Evolutionary conservation across 2,329 filamentous ascomycete species (phyloP).

Genomic region (Fusarium penzigii): DNA sequence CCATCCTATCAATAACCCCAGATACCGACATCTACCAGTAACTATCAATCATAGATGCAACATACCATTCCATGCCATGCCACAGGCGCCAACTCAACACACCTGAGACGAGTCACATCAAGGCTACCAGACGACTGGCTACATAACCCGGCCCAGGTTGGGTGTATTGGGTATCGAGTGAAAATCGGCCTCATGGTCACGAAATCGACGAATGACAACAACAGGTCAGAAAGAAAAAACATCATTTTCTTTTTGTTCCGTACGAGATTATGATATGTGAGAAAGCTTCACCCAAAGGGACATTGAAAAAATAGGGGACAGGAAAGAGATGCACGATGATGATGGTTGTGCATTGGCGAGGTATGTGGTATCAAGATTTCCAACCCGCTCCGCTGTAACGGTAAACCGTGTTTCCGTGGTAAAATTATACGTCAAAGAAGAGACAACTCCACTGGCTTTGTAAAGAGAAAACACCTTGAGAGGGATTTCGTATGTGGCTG

Average conservation of each 20-base stretch:
- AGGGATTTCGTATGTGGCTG: no score
- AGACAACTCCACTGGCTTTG: no score
- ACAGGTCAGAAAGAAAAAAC: no score
- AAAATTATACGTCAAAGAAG: not conserved
- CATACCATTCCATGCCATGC: not conserved
- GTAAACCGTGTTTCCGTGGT: not conserved
- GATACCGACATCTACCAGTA: no score
- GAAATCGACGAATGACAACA: not conserved
- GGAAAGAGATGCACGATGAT: conserved; percentile 21
- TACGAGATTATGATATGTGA: not conserved
- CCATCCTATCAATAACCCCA: not conserved
- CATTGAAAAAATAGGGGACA: conserved; percentile 1
- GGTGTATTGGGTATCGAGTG: not conserved
- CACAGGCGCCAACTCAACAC: not conserved
- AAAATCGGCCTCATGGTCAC: not conserved
- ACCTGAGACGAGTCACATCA: not conserved
- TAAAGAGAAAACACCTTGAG: no score
- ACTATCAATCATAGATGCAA: no score
- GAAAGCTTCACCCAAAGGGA: not conserved
- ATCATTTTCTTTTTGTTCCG: no score
- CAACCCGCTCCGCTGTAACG: not conserved
- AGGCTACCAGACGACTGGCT: not conserved
- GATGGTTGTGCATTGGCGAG: conserved; percentile 15
- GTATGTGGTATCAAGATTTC: not conserved
- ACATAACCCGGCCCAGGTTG: not conserved